Conservation (phyloP, 2,329 filamentous ascomycete genomes). For the Trichoderma sp. region DNA sequence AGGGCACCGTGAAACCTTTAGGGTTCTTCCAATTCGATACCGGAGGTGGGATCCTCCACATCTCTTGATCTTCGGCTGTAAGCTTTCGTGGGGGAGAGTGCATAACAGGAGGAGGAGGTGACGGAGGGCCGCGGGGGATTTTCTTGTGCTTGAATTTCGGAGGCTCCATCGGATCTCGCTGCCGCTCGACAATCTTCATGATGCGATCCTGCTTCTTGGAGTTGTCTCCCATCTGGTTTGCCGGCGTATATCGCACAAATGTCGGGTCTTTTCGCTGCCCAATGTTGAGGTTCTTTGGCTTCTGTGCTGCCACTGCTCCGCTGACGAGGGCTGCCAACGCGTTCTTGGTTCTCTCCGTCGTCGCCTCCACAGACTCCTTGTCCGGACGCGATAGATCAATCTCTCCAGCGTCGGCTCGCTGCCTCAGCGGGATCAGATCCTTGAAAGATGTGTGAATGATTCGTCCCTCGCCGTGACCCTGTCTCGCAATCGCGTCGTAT, state of each 20-base stretch:
- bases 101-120: conserved; percentile 90
- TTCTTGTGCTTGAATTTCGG: conserved; percentile 99
- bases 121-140: conserved; percentile 89
- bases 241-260: conserved; percentile 92
- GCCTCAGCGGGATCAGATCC: conserved; percentile 89
- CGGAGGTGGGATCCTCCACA: conserved; percentile 84
- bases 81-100: conserved; percentile 93
- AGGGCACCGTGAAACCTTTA: conserved; percentile 93
- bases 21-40: conserved; percentile 99
- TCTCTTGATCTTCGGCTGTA: conserved; percentile 95
- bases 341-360: conserved; percentile 84
- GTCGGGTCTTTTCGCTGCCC: conserved; percentile 82
- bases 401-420: conserved; percentile 90
- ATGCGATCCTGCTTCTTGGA: conserved; percentile 89
- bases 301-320: conserved; percentile 87
- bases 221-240: conserved; percentile 92
- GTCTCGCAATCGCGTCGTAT: conserved; percentile 90
- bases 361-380: conserved; percentile 79
- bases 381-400: conserved; percentile 83
- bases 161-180: conserved; percentile 93
- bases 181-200: conserved; percentile 96
- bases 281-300: conserved; percentile 90
- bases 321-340: conserved; percentile 80
- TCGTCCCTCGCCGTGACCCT: conserved; percentile 80
- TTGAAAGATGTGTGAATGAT: conserved; percentile 96